Conservation (phyloP, 257 asterid species). For the Solanum paucissectum region DNA sequence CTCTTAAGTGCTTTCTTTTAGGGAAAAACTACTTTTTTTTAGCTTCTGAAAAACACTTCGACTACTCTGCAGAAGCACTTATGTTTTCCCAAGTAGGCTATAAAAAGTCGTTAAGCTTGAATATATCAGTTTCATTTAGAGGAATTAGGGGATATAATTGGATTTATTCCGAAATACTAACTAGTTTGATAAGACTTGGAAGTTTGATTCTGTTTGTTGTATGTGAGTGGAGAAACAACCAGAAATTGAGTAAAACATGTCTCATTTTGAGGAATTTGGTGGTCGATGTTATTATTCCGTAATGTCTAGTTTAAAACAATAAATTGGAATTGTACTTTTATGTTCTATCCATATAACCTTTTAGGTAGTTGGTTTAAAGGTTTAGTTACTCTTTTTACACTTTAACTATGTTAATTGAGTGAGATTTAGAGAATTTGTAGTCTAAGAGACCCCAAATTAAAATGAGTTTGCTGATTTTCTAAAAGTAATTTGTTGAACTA, state of each 20-base stretch:
- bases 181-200: not conserved
- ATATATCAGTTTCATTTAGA: not conserved
- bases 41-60: not conserved
- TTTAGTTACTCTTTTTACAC: not conserved
- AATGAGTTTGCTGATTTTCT: not conserved
- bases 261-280: not conserved
- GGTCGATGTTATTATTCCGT: not conserved
- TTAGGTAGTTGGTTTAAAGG: not conserved
- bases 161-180: not conserved
- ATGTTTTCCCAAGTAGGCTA: not conserved
- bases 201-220: not conserved
- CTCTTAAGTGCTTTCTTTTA: not conserved
- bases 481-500: not conserved
- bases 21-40: not conserved
- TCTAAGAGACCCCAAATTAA: not conserved
- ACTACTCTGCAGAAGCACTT: not conserved
- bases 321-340: not conserved
- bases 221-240: not conserved
- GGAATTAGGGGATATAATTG: not conserved
- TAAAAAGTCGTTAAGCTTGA: not conserved
- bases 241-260: not conserved
- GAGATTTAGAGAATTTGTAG: not conserved
- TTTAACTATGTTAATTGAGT: not conserved
- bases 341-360: not conserved
- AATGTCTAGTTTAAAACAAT: not conserved